These are phyloP conservation scores for Pittosporum tobira DNA, from an alignment of 129 eudicot species.

Conservation along the genomic window DNA sequence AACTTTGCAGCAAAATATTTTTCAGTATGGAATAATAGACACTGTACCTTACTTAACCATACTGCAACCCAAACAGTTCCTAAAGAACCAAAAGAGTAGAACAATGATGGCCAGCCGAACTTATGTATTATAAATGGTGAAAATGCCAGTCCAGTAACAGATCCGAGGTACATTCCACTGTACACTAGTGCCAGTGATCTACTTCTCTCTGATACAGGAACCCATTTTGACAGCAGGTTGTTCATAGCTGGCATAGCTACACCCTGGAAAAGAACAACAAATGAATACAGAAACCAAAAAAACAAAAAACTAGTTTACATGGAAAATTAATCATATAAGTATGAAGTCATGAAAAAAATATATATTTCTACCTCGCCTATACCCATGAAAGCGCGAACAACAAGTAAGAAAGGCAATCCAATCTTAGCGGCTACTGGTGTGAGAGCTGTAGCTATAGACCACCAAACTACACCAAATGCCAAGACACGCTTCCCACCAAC, in stretches of 20 bases:
- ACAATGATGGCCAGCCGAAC: slow-evolving; percentile 85
- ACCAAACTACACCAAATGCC: slow-evolving; percentile 90
- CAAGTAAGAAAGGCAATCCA: slow-evolving; percentile 83
- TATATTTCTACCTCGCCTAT: slow-evolving; percentile 63
- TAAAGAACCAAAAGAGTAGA: slow-evolving; percentile 81
- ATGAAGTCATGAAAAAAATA: not conserved
- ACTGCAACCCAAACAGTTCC: slow-evolving; percentile 76
- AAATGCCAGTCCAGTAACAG: slow-evolving; percentile 81
- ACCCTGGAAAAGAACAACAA: slow-evolving; percentile 38
- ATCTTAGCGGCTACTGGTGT: slow-evolving; percentile 89
- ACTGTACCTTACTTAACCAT: slow-evolving; percentile 62
- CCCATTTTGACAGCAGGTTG: slow-evolving; percentile 79
- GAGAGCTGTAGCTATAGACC: slow-evolving; percentile 85
- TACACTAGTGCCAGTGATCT: slow-evolving; percentile 79
- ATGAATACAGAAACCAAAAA: not conserved
- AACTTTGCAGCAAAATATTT: not conserved
- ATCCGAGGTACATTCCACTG: slow-evolving; percentile 92
- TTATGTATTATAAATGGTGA: slow-evolving; percentile 72
- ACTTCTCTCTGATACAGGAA: slow-evolving; percentile 84
- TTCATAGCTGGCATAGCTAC: slow-evolving; percentile 97
- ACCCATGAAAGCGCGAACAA: slow-evolving; percentile 93
- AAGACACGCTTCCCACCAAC: slow-evolving; percentile 84
- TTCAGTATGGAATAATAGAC: not conserved
- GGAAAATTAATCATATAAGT: not conserved
- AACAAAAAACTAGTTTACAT: not conserved